phyloP scores from a whole-genome alignment of 192 early-diverging fungal species.

The Ramicandelaber brevisporus region DNA sequence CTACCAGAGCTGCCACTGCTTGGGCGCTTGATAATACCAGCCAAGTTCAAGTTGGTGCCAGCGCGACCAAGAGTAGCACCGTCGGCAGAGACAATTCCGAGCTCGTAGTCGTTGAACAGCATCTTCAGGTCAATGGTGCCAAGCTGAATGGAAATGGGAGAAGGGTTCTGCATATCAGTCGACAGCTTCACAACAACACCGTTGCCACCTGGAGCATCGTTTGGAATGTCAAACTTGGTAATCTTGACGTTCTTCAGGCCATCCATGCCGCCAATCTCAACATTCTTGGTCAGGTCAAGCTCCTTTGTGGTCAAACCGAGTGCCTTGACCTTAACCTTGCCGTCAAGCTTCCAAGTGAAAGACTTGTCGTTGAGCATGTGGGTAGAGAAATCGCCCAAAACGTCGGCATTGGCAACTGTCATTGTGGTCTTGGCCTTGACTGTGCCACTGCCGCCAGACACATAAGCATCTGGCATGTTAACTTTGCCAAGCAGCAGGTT shows the following conservation, averaged over 20 bases:
- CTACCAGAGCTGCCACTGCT: conserved; percentile 2
- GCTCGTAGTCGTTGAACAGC: conserved; percentile 9
- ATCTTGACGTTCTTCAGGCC: conserved; percentile 23
- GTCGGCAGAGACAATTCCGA: conserved; percentile 25
- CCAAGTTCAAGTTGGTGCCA: conserved; percentile 18
- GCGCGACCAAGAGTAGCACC: conserved; percentile 17
- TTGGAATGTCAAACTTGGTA: conserved; percentile 20
- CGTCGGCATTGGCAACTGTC: conserved; percentile 11
- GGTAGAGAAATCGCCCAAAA: conserved; percentile 17
- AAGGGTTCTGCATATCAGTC: conserved; percentile 34
- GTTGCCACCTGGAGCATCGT: conserved; percentile 23
- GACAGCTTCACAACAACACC: conserved; percentile 33
- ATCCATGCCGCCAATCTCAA: conserved; percentile 22
- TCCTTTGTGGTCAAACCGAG: conserved; percentile 13
- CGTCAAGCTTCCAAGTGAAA: conserved; percentile 11
- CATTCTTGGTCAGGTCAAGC: conserved; percentile 17
- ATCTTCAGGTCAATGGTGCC: conserved; percentile 17
- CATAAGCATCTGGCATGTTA: conserved; percentile 8
- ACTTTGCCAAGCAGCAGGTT: conserved; percentile 13
- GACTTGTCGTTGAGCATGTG: not conserved
- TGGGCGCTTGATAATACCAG: conserved; percentile 22
- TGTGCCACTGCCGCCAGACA: conserved; percentile 18
- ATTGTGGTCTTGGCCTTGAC: conserved; percentile 11
- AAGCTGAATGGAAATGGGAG: conserved; percentile 19
- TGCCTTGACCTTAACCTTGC: conserved; percentile 8